phyloP scores from a whole-genome alignment of 768 basidiomycete genomes.

The Mycena haematopus region DNA sequence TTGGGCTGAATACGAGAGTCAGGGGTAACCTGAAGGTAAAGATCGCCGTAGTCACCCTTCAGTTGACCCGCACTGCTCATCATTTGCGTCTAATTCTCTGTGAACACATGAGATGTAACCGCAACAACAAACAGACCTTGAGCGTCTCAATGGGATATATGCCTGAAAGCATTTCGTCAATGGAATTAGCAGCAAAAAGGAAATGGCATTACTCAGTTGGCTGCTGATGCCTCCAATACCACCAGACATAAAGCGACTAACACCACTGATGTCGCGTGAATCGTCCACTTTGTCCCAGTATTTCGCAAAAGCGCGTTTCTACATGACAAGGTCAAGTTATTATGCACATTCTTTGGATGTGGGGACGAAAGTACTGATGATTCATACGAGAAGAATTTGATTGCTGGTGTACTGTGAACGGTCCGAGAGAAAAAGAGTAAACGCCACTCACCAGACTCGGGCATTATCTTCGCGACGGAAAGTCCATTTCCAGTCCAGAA shows the following conservation, averaged over 20 bases:
- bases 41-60: conserved; percentile 30
- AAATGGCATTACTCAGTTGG: conserved; percentile 74
- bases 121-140: conserved; percentile 59
- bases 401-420: conserved; percentile 53
- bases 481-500: conserved; percentile 99
- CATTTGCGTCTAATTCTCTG: conserved; percentile 78
- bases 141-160: conserved; percentile 98
- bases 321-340: conserved; percentile 20
- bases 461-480: conserved; percentile 94
- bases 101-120: conserved; percentile 30
- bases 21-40: conserved; percentile 1
- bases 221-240: conserved; percentile 95
- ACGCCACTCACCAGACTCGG: conserved; percentile 65
- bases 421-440: not conserved
- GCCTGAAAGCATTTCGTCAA: conserved; percentile 52
- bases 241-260: conserved; percentile 92
- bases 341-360: conserved; percentile 8
- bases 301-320: conserved; percentile 95
- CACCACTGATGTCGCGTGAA: conserved; percentile 84
- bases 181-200: conserved; percentile 11
- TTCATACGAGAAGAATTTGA: conserved; percentile 97
- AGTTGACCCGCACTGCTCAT: conserved; percentile 83
- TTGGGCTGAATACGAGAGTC: conserved; percentile 19
- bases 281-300: conserved; percentile 94
- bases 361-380: conserved; percentile 67